Percentiles rank a stretch among this genome's conserved stretches.
phyloP scores from a whole-genome alignment of 305 asterid species.

The Rubia tinctorum region DNA sequence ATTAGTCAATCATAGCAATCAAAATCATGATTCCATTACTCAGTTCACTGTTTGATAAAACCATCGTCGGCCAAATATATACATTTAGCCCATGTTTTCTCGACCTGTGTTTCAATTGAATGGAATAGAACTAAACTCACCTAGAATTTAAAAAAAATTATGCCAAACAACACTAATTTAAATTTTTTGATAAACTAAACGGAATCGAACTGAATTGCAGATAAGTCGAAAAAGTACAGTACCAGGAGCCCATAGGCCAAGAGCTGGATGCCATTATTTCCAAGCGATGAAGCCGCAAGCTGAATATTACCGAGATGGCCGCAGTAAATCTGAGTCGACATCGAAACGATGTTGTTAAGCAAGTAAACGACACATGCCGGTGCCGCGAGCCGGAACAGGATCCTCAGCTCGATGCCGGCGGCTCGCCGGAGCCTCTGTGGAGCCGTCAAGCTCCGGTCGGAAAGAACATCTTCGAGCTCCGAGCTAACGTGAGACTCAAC shows the following conservation, averaged over 20 bases:
- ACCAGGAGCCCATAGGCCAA: constrained; percentile 21
- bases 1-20: too few species aligned
- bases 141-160: too few species aligned
- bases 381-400: constrained; percentile 24
- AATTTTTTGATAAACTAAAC: too few species aligned
- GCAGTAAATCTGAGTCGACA: constrained; percentile 25
- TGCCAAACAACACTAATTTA: too few species aligned
- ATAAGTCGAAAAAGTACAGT: too few species aligned
- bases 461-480: constrained; percentile 15
- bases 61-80: too few species aligned
- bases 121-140: too few species aligned
- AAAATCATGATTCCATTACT: too few species aligned
- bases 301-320: constrained; percentile 28
- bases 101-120: too few species aligned
- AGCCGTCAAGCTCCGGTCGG: constrained; percentile 10
- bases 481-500: constrained; percentile 15
- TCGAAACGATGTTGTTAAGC: constrained; percentile 18
- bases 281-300: constrained; percentile 31
- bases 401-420: constrained; percentile 9
- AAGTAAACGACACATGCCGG: constrained; percentile 23
- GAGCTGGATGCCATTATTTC: constrained; percentile 24
- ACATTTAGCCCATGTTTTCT: too few species aligned
- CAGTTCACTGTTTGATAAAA: too few species aligned
- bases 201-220: too few species aligned
- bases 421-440: constrained; percentile 9